Evolutionary conservation across 2,329 filamentous ascomycete genomes (phyloP), one percentile per base, ranked within the genome.

Genomic region (Cordyceps cateniannulata): DNA sequence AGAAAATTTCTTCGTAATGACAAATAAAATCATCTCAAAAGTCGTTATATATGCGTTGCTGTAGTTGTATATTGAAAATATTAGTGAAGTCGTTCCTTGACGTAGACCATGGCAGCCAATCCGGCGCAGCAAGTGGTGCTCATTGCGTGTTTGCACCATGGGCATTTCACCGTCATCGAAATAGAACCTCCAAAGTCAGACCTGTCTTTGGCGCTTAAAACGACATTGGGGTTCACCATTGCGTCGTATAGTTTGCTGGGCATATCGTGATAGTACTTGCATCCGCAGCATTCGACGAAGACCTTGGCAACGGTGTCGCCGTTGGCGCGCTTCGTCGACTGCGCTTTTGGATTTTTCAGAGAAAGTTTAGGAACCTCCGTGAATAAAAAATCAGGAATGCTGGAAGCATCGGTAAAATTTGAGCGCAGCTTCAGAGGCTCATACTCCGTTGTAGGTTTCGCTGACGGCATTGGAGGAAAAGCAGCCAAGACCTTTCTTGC

Each of bases 121-220:
- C 86, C 87, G 12, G 86, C 81, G 69, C 88, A 91, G 72, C 88
- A 91, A 62, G 74, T 76, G 16, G 81, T 86, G 65, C 79, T 86
- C 87, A 91, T 90, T 54, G 82, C 81, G 73, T 91, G 88, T 48
- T 77, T 77, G 70, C 88, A 91, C 88, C 88, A 90, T 9, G 86
- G 86, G 69, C 87, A 90, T 65, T 81, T 83, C 27, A 88, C 83
- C 68, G 80, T 83, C 64, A 85, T 86, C 9, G 80, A 84, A 49
- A 86, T 78, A 7, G 80, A 75, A 1, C 83, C 83, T 47, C 78
- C 78, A 48, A 85, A 82, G 0, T 82, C 82, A 6, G 79, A 71
- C 32, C 73, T 71, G 59, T 76, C 76, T 53, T 82, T 80, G 58
- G 67, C 52, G 20, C 79, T 77, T 14, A 86, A 76, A 14, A 84